phyloP scores from a whole-genome alignment of 1,139 yeast genomes.

The Debaryomyces subglobosus region DNA sequence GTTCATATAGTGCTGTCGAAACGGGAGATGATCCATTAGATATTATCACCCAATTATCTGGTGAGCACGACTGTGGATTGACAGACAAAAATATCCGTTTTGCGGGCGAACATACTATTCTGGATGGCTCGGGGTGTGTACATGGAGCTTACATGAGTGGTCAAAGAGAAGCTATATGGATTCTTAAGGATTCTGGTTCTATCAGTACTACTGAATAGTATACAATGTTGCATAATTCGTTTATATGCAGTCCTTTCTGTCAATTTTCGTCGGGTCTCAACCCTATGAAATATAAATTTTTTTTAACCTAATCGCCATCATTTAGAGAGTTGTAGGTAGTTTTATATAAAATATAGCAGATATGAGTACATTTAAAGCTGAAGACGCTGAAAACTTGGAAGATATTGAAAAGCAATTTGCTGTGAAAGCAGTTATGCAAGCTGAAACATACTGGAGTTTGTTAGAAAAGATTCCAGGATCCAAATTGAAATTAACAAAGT shows the following conservation, averaged over 20 bases:
- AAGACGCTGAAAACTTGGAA: slow-evolving; percentile 60
- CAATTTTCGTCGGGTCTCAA: slow-evolving; percentile 4
- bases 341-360: neutral
- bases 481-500: slow-evolving; percentile 71
- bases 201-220: neutral
- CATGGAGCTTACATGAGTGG: slow-evolving; percentile 82
- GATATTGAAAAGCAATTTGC: slow-evolving; percentile 95
- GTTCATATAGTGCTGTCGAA: slow-evolving; percentile 72
- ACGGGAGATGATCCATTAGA: slow-evolving; percentile 72
- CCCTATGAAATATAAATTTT: neutral
- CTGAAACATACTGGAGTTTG: slow-evolving; percentile 90
- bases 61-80: slow-evolving; percentile 53
- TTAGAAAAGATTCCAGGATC: slow-evolving; percentile 77
- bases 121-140: slow-evolving; percentile 83
- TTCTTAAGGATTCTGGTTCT: slow-evolving; percentile 25
- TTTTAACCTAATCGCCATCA: slow-evolving; percentile 3
- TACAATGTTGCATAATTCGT: neutral
- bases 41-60: slow-evolving; percentile 54
- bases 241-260: neutral
- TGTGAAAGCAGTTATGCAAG: slow-evolving; percentile 95
- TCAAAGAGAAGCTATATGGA: slow-evolving; percentile 62
- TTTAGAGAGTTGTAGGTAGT: neutral
- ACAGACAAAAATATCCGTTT: slow-evolving; percentile 55
- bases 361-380: slow-evolving; percentile 49
- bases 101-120: slow-evolving; percentile 83